Conservation (phyloP, 176 grass and related monocot species). For the Triticum urartu region DNA sequence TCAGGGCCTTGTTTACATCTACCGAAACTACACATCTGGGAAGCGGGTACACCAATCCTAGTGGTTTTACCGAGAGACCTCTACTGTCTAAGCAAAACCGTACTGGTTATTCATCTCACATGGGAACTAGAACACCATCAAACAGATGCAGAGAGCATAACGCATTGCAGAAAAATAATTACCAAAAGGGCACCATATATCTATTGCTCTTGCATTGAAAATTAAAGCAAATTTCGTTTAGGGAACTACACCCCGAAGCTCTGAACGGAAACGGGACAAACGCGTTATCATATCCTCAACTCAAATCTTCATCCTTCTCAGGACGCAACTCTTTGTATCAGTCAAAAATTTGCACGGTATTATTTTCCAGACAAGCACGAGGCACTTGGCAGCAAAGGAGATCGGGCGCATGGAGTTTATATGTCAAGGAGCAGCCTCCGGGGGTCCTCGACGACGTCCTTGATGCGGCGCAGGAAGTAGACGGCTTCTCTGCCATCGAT, state of each 20-base stretch:
- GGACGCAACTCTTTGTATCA: conserved; percentile 28
- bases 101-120: background rate
- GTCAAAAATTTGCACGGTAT: conserved; percentile 57
- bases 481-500: conserved; percentile 84
- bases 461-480: conserved; percentile 82
- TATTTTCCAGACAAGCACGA: conserved; percentile 59
- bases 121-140: background rate
- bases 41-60: too few relatives aligned
- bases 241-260: conserved; percentile 24
- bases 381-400: conserved; percentile 4
- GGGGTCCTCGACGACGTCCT: conserved; percentile 83
- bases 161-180: background rate
- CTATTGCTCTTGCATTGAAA: conserved; percentile 18
- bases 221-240: conserved; percentile 14
- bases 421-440: conserved; percentile 76
- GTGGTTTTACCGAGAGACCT: too few relatives aligned
- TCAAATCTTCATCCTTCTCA: conserved; percentile 15
- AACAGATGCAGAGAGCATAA: background rate
- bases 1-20: background rate
- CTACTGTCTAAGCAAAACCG: background rate
- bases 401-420: background rate
- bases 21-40: too few relatives aligned
- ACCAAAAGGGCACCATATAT: background rate
- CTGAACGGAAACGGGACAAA: background rate
- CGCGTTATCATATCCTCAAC: conserved; percentile 16